phyloP scores from a whole-genome alignment of 768 basidiomycete genomes.

The Vararia minispora region DNA sequence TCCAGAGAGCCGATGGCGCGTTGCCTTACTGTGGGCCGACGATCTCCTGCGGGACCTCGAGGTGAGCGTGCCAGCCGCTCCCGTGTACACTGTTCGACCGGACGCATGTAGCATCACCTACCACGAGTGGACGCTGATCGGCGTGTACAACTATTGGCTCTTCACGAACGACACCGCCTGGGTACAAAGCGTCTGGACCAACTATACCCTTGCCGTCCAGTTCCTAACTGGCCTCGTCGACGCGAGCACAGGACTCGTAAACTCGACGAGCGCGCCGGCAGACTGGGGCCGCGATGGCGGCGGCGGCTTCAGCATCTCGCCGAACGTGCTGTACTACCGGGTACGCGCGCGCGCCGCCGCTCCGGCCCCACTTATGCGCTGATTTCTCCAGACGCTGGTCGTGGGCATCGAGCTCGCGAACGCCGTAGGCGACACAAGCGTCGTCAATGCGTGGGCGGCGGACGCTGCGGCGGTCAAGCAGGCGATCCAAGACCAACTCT shows the following conservation, averaged over 20 bases:
- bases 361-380: not conserved
- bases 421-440: slow-evolving; percentile 16
- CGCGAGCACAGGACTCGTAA: slow-evolving; percentile 27
- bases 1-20: too few species aligned
- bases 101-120: slow-evolving; percentile 11
- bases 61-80: slow-evolving; percentile 7
- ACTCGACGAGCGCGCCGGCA: slow-evolving; percentile 21
- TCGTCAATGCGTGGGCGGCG: slow-evolving; percentile 18
- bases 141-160: slow-evolving; percentile 13
- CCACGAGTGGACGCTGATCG: slow-evolving; percentile 14
- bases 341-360: slow-evolving; percentile 1
- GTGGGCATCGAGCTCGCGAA: slow-evolving; percentile 27
- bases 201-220: slow-evolving; percentile 12
- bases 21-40: too few species aligned
- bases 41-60: slow-evolving; percentile 5
- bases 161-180: slow-evolving; percentile 12
- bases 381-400: slow-evolving; percentile 19
- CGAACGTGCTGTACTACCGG: slow-evolving; percentile 13
- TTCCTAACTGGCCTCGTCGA: slow-evolving; percentile 21
- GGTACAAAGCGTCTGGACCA: slow-evolving; percentile 11
- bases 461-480: slow-evolving; percentile 23
- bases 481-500: slow-evolving; percentile 11
- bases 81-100: slow-evolving; percentile 4
- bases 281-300: slow-evolving; percentile 14
- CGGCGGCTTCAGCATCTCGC: slow-evolving; percentile 12